Evolutionary conservation across 2,329 filamentous ascomycete genomes (phyloP).

Genomic region (Penicillium oxalicum): DNA sequence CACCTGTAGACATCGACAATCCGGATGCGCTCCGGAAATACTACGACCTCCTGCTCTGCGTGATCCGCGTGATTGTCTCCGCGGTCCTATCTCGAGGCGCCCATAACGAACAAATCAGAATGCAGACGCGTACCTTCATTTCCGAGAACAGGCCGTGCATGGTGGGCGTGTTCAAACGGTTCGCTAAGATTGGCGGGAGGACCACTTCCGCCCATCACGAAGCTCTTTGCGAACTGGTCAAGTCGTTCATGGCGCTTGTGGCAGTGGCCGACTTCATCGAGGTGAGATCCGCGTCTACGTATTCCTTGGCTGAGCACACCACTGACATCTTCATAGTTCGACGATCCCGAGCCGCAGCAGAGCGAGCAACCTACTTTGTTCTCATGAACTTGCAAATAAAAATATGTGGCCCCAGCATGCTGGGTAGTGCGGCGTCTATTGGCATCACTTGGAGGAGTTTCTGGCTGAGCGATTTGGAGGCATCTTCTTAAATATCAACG

Average conservation of each 20-base stretch:
- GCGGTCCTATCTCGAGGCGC: conserved; percentile 74
- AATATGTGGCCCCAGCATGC: too few species aligned
- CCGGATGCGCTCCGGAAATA: conserved; percentile 68
- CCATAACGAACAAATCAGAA: conserved; percentile 66
- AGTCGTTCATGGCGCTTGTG: conserved; percentile 78
- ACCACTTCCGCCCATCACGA: conserved; percentile 48
- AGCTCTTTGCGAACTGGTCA: conserved; percentile 69
- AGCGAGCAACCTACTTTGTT: conserved; percentile 27
- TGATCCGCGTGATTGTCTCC: conserved; percentile 75
- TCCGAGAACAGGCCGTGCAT: conserved; percentile 76
- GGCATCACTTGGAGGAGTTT: conserved; percentile 18
- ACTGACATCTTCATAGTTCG: conserved; percentile 32
- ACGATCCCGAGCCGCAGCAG: conserved; percentile 36
- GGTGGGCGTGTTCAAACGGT: conserved; percentile 82
- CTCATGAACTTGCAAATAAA: conserved; percentile 20
- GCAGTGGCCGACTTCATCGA: conserved; percentile 78
- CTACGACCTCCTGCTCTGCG: conserved; percentile 73
- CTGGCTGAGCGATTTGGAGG: conserved; percentile 15
- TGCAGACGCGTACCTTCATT: conserved; percentile 74
- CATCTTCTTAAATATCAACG: not conserved
- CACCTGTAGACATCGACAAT: conserved; percentile 55
- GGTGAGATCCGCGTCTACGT: conserved; percentile 49
- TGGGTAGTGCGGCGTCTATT: conserved; percentile 7
- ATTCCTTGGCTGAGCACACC: not conserved
- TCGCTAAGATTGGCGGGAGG: conserved; percentile 64